phyloP scores from a whole-genome alignment of 352 stramenopile species.

The Globisporangium cystogenes region DNA sequence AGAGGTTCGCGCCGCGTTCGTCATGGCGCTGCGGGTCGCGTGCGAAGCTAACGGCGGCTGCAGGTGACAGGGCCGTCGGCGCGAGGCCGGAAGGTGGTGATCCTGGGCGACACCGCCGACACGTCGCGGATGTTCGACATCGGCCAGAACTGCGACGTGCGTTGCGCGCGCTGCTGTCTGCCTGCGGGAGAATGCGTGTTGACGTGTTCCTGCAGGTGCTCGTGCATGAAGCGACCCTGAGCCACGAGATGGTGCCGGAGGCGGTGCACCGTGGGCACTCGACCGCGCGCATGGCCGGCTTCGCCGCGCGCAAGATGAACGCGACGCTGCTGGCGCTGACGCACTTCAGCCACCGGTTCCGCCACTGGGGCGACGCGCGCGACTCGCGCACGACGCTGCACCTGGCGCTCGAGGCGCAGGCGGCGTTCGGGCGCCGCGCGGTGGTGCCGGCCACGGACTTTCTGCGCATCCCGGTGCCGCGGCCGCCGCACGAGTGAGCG shows the following conservation, averaged over 20 bases:
- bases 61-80: slow-evolving; percentile 56
- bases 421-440: slow-evolving; percentile 52
- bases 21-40: background rate
- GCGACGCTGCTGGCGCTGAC: slow-evolving; percentile 74
- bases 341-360: slow-evolving; percentile 85
- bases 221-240: slow-evolving; percentile 82
- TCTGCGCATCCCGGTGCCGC: slow-evolving; percentile 68
- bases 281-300: slow-evolving; percentile 72
- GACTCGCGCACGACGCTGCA: slow-evolving; percentile 52
- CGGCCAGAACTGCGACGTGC: slow-evolving; percentile 67
- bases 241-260: slow-evolving; percentile 63
- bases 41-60: background rate
- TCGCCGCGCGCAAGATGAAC: slow-evolving; percentile 69
- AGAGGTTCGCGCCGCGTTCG: slow-evolving; percentile 50
- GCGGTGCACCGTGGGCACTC: slow-evolving; percentile 74
- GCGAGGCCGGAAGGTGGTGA: slow-evolving; percentile 65
- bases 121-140: slow-evolving; percentile 76
- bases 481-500: slow-evolving; percentile 23
- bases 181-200: background rate
- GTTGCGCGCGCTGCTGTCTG: slow-evolving; percentile 2
- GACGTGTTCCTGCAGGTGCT: slow-evolving; percentile 43
- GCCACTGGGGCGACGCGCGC: slow-evolving; percentile 43
- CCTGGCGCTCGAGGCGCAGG: slow-evolving; percentile 59
- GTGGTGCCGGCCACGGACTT: slow-evolving; percentile 78
- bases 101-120: slow-evolving; percentile 72